Evolutionary conservation across 2,329 filamentous ascomycete genomes (phyloP).

Genomic region (Exophiala lecanii-corni): DNA sequence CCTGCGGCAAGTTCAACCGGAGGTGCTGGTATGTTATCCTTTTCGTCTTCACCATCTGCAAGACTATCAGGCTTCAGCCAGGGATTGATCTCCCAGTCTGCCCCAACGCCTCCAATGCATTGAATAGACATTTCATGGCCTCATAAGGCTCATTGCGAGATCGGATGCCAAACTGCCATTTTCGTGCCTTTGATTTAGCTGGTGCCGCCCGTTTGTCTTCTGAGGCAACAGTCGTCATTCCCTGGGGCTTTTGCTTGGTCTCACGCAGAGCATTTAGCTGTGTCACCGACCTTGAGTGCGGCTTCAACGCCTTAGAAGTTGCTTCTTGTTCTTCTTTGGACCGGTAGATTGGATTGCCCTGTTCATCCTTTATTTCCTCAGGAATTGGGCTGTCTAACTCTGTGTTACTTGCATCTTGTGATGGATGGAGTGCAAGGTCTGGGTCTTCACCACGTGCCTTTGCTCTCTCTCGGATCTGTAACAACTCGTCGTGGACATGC

Average conservation of each 20-base stretch:
- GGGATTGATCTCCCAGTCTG: conserved; percentile 64
- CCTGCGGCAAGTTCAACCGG: conserved; percentile 32
- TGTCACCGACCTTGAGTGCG: conserved; percentile 69
- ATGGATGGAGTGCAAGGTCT: conserved; percentile 24
- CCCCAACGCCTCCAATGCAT: conserved; percentile 80
- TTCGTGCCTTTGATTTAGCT: conserved; percentile 63
- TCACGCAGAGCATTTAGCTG: conserved; percentile 60
- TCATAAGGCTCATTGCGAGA: conserved; percentile 92
- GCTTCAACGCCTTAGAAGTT: conserved; percentile 74
- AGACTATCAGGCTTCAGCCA: conserved; percentile 14
- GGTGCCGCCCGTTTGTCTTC: conserved; percentile 43
- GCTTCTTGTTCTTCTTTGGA: conserved; percentile 71
- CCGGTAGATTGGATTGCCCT: conserved; percentile 26
- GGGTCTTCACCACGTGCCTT: conserved; percentile 37
- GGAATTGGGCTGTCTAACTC: conserved; percentile 25
- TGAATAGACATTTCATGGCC: conserved; percentile 91
- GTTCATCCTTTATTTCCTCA: conserved; percentile 25
- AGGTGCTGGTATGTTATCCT: conserved; percentile 27
- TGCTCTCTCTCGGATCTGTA: conserved; percentile 58
- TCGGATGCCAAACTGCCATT: conserved; percentile 97
- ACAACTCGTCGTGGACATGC: conserved; percentile 83
- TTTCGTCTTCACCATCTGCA: conserved; percentile 23
- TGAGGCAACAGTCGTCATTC: conserved; percentile 44
- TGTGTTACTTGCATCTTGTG: conserved; percentile 15
- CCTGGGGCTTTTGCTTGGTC: conserved; percentile 50